Evolutionary conservation across 345 rosid genomes (phyloP).

Genomic region (Lepidium sativum): DNA sequence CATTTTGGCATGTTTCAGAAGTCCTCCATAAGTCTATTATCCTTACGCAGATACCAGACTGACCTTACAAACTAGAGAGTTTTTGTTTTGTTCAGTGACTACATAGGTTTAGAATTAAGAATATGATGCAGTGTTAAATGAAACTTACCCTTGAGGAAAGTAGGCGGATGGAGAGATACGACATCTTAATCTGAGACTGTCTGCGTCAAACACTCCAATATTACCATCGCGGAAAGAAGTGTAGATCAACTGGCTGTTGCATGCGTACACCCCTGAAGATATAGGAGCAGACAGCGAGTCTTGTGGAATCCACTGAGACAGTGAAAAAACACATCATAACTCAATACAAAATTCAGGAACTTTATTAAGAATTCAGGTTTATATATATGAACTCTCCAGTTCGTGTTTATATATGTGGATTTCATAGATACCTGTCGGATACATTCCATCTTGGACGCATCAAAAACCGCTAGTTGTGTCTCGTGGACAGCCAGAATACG

Average conservation of each 20-base stretch:
- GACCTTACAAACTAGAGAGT: not conserved
- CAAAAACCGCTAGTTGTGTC: constrained; percentile 72
- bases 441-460: constrained; percentile 78
- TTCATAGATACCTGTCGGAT: constrained; percentile 48
- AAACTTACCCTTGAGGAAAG: constrained; percentile 49
- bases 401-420: not conserved
- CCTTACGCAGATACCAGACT: not conserved
- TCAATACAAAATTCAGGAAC: not conserved
- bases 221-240: constrained; percentile 66
- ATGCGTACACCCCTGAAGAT: constrained; percentile 63
- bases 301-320: constrained; percentile 75
- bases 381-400: not conserved
- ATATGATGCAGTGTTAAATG: not conserved
- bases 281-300: constrained; percentile 60
- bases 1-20: not conserved
- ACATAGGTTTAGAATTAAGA: not conserved
- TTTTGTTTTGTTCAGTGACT: not conserved
- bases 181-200: constrained; percentile 59
- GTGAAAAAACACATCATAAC: not conserved
- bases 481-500: constrained; percentile 74
- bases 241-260: constrained; percentile 73
- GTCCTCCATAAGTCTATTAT: not conserved
- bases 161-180: constrained; percentile 61
- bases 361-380: not conserved
- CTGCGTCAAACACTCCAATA: constrained; percentile 71